Conservation (phyloP, 257 asterid species). For the Mentha longifolia region DNA sequence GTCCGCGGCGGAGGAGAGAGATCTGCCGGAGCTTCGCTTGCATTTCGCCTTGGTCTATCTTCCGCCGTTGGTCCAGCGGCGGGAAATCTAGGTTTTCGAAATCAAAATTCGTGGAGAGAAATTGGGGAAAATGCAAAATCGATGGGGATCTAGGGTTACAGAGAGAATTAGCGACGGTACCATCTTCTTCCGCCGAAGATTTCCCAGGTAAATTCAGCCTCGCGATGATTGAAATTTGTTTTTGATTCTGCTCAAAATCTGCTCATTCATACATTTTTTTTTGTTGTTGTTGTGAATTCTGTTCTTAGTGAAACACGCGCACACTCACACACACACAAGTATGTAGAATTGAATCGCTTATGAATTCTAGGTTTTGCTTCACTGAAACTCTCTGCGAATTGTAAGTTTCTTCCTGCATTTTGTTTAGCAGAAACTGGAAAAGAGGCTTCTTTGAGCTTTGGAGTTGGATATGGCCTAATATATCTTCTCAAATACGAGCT, state of each 20-base stretch:
- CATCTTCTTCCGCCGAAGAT: conserved; percentile 31
- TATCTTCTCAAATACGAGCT: conserved; percentile 58
- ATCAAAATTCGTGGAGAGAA: conserved; percentile 23
- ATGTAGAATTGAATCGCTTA: not conserved
- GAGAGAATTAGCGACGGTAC: conserved; percentile 11
- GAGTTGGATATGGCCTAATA: conserved; percentile 68
- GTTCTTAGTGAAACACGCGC: not conserved
- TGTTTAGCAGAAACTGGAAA: conserved; percentile 39
- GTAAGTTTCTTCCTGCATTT: not conserved
- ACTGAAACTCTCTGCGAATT: not conserved
- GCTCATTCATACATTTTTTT: not conserved
- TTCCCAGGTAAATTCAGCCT: conserved; percentile 40
- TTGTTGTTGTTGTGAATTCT: not conserved
- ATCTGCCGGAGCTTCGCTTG: conserved; percentile 59
- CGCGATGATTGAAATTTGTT: not conserved
- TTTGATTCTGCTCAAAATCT: not conserved
- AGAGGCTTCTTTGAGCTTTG: conserved; percentile 54
- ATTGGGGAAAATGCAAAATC: conserved; percentile 32
- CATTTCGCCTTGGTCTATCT: conserved; percentile 51
- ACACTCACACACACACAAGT: not conserved
- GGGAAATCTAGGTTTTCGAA: conserved; percentile 33
- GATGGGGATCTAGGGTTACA: too few relatives aligned
- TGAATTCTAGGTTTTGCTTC: not conserved
- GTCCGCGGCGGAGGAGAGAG: conserved; percentile 34
- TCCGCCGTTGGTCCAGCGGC: conserved; percentile 47